Evolutionary conservation across 148 eudicot genomes (phyloP).

Genomic region (Nepenthes mirabilis): DNA sequence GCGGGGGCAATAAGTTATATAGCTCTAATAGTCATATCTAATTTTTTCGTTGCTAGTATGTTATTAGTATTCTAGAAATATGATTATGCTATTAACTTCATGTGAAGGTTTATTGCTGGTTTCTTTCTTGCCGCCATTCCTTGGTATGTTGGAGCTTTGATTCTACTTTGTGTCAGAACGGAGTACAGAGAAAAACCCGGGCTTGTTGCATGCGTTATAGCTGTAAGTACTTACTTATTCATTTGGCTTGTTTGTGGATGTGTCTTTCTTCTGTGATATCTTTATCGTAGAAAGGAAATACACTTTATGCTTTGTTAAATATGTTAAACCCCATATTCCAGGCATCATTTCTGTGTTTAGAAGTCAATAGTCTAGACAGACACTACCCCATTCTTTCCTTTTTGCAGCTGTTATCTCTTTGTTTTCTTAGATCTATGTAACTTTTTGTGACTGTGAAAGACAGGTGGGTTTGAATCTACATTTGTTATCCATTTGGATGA

Average conservation of each 20-base stretch:
- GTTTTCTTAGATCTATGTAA: too few relatives aligned
- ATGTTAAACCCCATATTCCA: too few relatives aligned
- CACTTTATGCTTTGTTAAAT: neutral
- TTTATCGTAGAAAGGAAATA: neutral
- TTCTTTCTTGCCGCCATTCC: slow-evolving; percentile 78
- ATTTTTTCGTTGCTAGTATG: too few relatives aligned
- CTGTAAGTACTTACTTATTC: slow-evolving; percentile 37
- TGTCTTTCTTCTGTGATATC: neutral
- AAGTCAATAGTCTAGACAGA: neutral
- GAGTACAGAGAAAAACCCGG: slow-evolving; percentile 94
- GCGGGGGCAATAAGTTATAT: too few relatives aligned
- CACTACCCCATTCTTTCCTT: too few relatives aligned
- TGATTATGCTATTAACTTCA: too few relatives aligned
- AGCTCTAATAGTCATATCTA: too few relatives aligned
- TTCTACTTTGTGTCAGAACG: slow-evolving; percentile 53
- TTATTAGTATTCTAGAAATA: too few relatives aligned
- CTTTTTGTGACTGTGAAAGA: too few relatives aligned
- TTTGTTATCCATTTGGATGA: too few relatives aligned
- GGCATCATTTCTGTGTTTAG: neutral
- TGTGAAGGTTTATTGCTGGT: slow-evolving; percentile 63
- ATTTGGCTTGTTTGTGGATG: neutral
- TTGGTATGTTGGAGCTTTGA: slow-evolving; percentile 86
- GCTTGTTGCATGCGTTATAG: slow-evolving; percentile 73
- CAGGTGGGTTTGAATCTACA: too few relatives aligned
- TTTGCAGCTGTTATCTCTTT: too few relatives aligned